Evolutionary conservation across 2,329 filamentous ascomycete species (phyloP).

Genomic region (Aureobasidium musti): DNA sequence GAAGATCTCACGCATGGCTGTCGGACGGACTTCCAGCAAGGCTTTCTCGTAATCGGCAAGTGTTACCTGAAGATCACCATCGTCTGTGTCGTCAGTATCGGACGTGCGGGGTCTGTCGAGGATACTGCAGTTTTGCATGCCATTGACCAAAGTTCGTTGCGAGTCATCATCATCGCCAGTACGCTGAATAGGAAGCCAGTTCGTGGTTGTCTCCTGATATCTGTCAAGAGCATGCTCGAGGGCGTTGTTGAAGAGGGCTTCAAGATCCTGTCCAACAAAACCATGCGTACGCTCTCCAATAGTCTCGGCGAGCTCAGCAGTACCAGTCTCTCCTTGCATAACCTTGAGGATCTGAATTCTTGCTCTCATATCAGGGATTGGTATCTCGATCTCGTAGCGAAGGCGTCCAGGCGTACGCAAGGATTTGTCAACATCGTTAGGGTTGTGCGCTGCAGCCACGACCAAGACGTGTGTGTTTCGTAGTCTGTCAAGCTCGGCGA

Average conservation of each 20-base stretch:
- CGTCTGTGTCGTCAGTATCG: conserved; percentile 8
- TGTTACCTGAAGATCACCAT: conserved; percentile 30
- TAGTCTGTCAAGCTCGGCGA: conserved; percentile 59
- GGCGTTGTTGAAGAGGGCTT: conserved; percentile 62
- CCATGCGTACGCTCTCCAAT: conserved; percentile 80
- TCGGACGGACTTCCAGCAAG: conserved; percentile 70
- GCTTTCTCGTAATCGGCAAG: conserved; percentile 64
- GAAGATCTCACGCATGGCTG: conserved; percentile 85
- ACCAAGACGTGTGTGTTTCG: conserved; percentile 65
- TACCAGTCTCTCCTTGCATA: conserved; percentile 54
- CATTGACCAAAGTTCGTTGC: conserved; percentile 1
- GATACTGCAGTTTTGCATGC: conserved; percentile 6
- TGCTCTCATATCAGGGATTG: conserved; percentile 71
- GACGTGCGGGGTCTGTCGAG: neutral
- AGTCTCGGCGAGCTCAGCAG: conserved; percentile 55
- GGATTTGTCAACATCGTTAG: conserved; percentile 69
- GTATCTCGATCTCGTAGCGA: conserved; percentile 67
- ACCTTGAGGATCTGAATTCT: conserved; percentile 73
- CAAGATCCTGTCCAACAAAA: conserved; percentile 77
- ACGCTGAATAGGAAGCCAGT: conserved; percentile 12
- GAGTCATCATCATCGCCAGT: neutral
- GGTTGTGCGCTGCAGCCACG: conserved; percentile 71
- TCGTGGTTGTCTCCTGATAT: conserved; percentile 34
- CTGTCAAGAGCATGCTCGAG: conserved; percentile 43
- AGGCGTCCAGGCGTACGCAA: conserved; percentile 69